Evolutionary conservation across 495 filamentous ascomycete genomes (phyloP).

Genomic region (Neurospora sp.): DNA sequence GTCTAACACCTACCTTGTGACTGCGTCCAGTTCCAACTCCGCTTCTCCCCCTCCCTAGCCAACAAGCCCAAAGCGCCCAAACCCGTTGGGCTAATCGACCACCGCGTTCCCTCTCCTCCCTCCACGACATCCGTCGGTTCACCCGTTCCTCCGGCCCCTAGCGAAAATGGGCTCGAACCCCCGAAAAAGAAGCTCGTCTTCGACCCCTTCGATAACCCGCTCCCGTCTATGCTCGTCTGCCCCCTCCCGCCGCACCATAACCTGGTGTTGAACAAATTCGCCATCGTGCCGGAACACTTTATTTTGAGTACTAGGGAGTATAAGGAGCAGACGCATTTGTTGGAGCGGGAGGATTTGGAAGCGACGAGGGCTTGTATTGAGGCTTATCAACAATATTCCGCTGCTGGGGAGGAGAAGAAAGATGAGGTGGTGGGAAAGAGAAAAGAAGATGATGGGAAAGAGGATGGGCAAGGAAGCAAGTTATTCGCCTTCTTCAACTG

Average conservation of each 20-base stretch:
- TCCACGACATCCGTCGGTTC: not conserved
- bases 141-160: no score
- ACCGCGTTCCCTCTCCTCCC: slow-evolving; percentile 9
- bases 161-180: no score
- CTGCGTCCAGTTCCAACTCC: slow-evolving; percentile 52
- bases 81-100: slow-evolving; percentile 21
- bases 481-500: slow-evolving; percentile 82
- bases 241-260: slow-evolving; percentile 47
- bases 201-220: slow-evolving; percentile 66
- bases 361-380: slow-evolving; percentile 55
- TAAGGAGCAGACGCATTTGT: slow-evolving; percentile 56
- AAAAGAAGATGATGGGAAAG: not conserved
- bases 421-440: slow-evolving; percentile 7
- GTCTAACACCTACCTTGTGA: no score
- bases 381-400: slow-evolving; percentile 37
- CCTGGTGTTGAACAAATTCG: slow-evolving; percentile 74
- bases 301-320: slow-evolving; percentile 62
- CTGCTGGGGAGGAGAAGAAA: slow-evolving; percentile 19
- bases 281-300: slow-evolving; percentile 69
- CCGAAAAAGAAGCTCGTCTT: slow-evolving; percentile 9
- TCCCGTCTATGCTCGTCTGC: slow-evolving; percentile 50
- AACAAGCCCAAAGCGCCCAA: slow-evolving; percentile 52
- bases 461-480: not conserved
- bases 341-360: slow-evolving; percentile 56
- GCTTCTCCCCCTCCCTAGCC: slow-evolving; percentile 66